Base-by-base conservation (phyloP, 441 rosid genomes). In the Lepidium campestre region DNA sequence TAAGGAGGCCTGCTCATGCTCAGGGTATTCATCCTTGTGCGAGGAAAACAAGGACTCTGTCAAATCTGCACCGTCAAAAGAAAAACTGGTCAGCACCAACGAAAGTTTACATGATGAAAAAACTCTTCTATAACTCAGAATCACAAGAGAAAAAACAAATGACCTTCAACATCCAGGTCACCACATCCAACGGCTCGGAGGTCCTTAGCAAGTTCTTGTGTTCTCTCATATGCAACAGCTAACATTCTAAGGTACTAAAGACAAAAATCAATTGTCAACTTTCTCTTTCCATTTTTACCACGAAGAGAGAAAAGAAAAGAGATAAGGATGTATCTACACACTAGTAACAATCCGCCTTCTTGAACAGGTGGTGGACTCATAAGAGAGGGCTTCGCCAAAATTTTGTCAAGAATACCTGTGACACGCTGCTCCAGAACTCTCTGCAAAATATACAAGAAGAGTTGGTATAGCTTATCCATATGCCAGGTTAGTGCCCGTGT, bases 341-440 rank as follows among this genome's bases (percentile, higher is more conserved):
- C 98, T 68, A 90, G 78, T 73, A 95, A 72, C 56, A 92, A 96
- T 47, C 98, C 98, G 42, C 98, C 99, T 83, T 92, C 89, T 73
- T 85, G 91, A 76, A 85, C 70, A 36, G 97, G 76, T 74, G 99
- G 98, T 57, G 87, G 85, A 82, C 78, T 92, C 77, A 88, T 80
- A 63, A 94, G 98, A 72, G 97, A 91, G 63, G 98, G 99, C 77
- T 87, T 90, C 82, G 80, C 85, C 66, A 92, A 77, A 72, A 95
- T 75, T 80, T 92, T 95, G 83, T 95, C 99, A 70, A 92, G 79
- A 77, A 91, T 82, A 47, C 93, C 89, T 41, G 99, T 92, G 75
- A 92, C 91, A 57, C 98, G 91, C 79, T 95, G 99, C 89, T 92
- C 98, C 74, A 95, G 72, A 75, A 95, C 96, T 84, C 99, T 78